Evolutionary conservation across 2,329 filamentous ascomycete genomes (phyloP).

Genomic region (Ceratocystis diversiconidia): DNA sequence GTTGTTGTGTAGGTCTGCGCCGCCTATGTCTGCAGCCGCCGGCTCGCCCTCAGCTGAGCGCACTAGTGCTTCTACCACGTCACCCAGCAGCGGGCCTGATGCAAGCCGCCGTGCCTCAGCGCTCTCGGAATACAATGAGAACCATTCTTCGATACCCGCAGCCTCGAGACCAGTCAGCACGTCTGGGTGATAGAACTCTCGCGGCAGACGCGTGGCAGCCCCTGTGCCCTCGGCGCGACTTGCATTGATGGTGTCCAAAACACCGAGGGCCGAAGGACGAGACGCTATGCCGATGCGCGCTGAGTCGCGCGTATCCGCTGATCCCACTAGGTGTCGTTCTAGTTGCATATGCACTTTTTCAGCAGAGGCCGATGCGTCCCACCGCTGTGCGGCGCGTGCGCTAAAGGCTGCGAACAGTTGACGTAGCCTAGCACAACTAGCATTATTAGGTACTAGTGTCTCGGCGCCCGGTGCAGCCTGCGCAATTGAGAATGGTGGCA

Average conservation of each 20-base stretch:
- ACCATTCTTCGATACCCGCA: slow-evolving; percentile 87
- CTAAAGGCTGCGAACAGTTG: slow-evolving; percentile 57
- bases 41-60: slow-evolving; percentile 43
- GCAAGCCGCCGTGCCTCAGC: slow-evolving; percentile 78
- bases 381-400: slow-evolving; percentile 53
- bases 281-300: slow-evolving; percentile 50
- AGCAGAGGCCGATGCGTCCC: slow-evolving; percentile 71
- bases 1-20: not conserved
- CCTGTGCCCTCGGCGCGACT: slow-evolving; percentile 61
- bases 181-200: slow-evolving; percentile 73
- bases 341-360: slow-evolving; percentile 63
- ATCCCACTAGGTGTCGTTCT: slow-evolving; percentile 58
- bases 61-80: slow-evolving; percentile 65
- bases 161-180: slow-evolving; percentile 54
- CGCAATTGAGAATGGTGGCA: slow-evolving; percentile 31
- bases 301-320: slow-evolving; percentile 23
- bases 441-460: slow-evolving; percentile 67
- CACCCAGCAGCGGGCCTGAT: slow-evolving; percentile 72
- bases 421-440: slow-evolving; percentile 57
- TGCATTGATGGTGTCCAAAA: slow-evolving; percentile 89
- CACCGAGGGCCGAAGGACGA: slow-evolving; percentile 62
- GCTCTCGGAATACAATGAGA: slow-evolving; percentile 68
- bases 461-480: slow-evolving; percentile 54
- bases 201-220: slow-evolving; percentile 60
- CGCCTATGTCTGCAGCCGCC: not conserved